These are phyloP conservation scores for Avena sativa DNA, from an alignment of 176 grass and related monocot species.

Conservation along the genomic window DNA sequence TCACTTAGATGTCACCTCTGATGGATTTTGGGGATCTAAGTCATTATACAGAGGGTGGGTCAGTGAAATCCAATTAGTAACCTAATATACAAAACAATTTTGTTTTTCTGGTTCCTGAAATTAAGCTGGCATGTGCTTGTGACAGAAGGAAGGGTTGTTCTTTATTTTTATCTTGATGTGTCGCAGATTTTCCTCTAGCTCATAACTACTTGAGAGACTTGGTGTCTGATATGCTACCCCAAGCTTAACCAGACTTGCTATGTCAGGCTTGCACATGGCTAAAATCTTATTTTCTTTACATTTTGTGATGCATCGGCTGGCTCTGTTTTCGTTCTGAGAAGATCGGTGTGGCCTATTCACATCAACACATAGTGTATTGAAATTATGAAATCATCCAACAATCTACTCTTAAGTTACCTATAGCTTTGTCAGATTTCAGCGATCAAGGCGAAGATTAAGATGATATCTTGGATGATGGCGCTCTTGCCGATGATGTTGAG, in stretches of 20 bases:
- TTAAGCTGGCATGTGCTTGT: not conserved
- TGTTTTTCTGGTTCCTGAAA: not conserved
- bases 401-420: not conserved
- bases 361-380: not conserved
- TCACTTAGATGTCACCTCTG: too few species aligned
- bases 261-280: not conserved
- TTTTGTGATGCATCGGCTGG: not conserved
- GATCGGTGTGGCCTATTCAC: not conserved
- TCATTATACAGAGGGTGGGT: constrained; percentile 49
- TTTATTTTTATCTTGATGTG: not conserved
- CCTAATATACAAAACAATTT: constrained; percentile 13
- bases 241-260: not conserved
- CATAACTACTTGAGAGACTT: not conserved
- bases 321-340: not conserved
- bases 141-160: not conserved
- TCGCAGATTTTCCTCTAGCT: not conserved
- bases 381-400: constrained; percentile 27
- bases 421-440: constrained; percentile 7
- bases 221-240: constrained; percentile 13
- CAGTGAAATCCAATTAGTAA: not conserved
- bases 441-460: constrained; percentile 44
- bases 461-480: constrained; percentile 37
- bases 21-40: constrained; percentile 62
- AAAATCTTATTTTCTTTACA: not conserved
- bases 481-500: constrained; percentile 59